phyloP scores from a whole-genome alignment of 2,329 filamentous ascomycete species.

The Pseudopyricularia javanii region DNA sequence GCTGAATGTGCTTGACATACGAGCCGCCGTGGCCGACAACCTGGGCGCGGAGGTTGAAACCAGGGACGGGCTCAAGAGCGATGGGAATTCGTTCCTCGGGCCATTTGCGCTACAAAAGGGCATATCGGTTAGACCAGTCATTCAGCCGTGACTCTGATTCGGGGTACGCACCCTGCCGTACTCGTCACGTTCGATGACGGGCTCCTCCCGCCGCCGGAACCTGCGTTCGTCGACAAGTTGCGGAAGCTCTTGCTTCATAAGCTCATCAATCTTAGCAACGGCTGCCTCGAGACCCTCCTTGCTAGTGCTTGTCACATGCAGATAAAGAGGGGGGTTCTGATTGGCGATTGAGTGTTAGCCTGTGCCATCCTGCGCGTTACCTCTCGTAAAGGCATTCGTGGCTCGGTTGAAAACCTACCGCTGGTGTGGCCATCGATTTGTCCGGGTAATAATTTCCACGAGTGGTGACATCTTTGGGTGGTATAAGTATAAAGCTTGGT shows the following conservation, averaged over 20 bases:
- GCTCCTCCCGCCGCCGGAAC: constrained; percentile 61
- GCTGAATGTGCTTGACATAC: constrained; percentile 97
- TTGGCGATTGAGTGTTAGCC: constrained; percentile 5
- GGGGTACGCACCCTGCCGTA: constrained; percentile 60
- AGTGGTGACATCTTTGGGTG: constrained; percentile 85
- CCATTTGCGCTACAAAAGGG: constrained; percentile 67
- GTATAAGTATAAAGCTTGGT: constrained; percentile 43
- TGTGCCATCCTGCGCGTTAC: background rate
- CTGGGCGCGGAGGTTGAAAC: constrained; percentile 92
- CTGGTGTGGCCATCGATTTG: constrained; percentile 89
- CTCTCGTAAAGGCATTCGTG: background rate
- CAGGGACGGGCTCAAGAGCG: constrained; percentile 76
- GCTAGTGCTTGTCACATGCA: constrained; percentile 86
- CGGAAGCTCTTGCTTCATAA: constrained; percentile 92
- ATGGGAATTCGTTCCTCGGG: constrained; percentile 92
- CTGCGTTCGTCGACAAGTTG: constrained; percentile 90
- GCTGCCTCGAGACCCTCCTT: constrained; percentile 89
- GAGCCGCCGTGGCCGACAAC: constrained; percentile 89
- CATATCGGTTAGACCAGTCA: background rate
- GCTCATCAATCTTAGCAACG: constrained; percentile 76
- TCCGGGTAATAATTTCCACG: constrained; percentile 94
- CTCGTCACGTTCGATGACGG: constrained; percentile 66
- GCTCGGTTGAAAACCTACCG: constrained; percentile 46
- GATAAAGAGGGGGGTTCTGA: constrained; percentile 84
- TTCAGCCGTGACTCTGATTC: background rate